Evolutionary conservation across 768 basidiomycete species (phyloP), one percentile per base, ranked within the genome.

Genomic region (Pholiota molesta): DNA sequence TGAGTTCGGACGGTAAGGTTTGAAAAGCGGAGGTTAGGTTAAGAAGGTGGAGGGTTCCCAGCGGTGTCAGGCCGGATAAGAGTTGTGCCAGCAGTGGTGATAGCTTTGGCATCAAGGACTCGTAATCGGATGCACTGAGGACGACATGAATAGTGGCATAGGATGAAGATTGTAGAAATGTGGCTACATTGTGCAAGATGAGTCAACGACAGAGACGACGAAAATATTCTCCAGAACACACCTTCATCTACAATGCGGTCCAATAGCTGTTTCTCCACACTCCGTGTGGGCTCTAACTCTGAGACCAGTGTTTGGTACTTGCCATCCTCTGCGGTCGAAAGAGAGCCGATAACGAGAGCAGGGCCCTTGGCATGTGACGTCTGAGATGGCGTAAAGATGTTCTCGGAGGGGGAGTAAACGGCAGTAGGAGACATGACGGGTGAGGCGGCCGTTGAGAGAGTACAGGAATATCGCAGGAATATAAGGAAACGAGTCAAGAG

Each of bases 171-270:
- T 77, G 66, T 63, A 94, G 75, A 17, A 77, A 75, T 5, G 85
- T 84, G 31, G 91, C 94, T 94, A 63, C 37, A 56, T 63, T 16
- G 57, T 66, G 17, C 65, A 64, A 45, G 17, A 35, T 33, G 17
- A 28, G n/a, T 31, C 16, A 31, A 33, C 23, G 42, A 39, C 13
- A 16, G 17, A 9, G 29, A 63, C 9, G 66, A 55, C 9, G 31
- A 31, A 29, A 47, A 19, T 6, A 44, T 23, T 16, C 9, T 11
- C 14, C n/a, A 42, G 42, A 16, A 74, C 81, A 56, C 69, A 94
- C 94, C 94, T 78, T 85, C 83, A 74, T 92, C 93, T 16, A 94
- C 77, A 63, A 96, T 76, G 62, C 94, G 81, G 73, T 96, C 94
- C 29, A 95, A 76, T 78, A 95, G 86, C 71, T 94, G 88, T 69